Base-by-base conservation (phyloP, 2,329 filamentous ascomycete species). In the Pseudogymnoascus sp. region DNA sequence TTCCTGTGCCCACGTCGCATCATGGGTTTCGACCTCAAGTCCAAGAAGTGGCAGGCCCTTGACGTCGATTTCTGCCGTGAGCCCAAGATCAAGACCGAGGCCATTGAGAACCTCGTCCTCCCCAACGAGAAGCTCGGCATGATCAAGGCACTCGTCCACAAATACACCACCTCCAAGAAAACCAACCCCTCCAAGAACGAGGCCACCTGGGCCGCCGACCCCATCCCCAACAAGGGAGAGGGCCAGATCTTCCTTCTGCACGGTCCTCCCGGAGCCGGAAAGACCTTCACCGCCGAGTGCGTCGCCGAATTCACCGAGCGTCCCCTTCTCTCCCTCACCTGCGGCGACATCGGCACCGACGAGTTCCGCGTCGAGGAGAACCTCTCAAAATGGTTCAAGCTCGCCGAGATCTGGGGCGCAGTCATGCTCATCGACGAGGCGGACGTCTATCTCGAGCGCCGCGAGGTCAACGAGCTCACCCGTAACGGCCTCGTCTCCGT, bases 361-460 rank as follows among this genome's bases (percentile, higher is more conserved):
- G 74, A 80, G 0, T 72, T 73, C 1, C 68, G 72, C 3, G 72
- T 83, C 4, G 80, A 81, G n/a, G 70, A 74, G n/a, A 77, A 78
- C 44, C 71, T 85, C 63, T 76, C 77, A 62, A 72, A 74, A 31
- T 75, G 77, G 31, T 80, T 84, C 42, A 73, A 77, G 64, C 76
- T 82, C 64, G 80, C 79, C 1, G 75, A 77, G 0, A 75, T 76
- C 15, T 84, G 82, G 81, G 76, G 78, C 21, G 80, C 79, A 7
- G 77, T 83, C 6, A 70, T 83, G 19, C 72, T 84, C 3, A 75
- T 83, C 2, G 81, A 83, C 66, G 81, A 83, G 70, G 80, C 80
- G 7, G 81, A 83, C 65, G 79, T 83, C 1, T 83, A 82, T 70
- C 67, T 77, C 10, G 73, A 77, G 64, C 68, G 70, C 1, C 70